A percentile compares a stretch with the other conserved stretches of the same genome.
phyloP scores from a whole-genome alignment of 805 yeast species.

The Danielozyma ontarioensis region DNA sequence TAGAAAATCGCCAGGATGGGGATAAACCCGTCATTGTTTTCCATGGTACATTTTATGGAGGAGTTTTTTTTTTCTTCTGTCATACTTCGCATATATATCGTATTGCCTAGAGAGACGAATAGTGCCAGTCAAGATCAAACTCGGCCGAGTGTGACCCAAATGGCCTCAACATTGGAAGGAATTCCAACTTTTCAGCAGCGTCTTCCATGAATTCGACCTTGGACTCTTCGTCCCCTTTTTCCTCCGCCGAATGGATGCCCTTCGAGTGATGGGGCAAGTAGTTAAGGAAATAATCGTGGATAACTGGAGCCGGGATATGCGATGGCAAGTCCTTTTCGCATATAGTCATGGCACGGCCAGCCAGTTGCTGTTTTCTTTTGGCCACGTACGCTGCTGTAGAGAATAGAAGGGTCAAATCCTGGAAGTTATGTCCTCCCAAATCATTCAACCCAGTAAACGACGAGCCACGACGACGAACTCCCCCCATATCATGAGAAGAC shows the following conservation, averaged over 20 bases:
- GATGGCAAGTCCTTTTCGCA: slow-evolving; percentile 27
- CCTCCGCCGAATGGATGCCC: slow-evolving; percentile 5
- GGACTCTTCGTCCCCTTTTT: slow-evolving; percentile 3
- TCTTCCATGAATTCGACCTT: slow-evolving; percentile 19
- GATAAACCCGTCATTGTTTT: slow-evolving; percentile 58
- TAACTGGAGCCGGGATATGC: slow-evolving; percentile 27
- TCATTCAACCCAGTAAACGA: slow-evolving; percentile 35
- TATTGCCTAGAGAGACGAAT: too few species aligned
- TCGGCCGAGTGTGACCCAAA: slow-evolving; percentile 22
- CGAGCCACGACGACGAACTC: slow-evolving; percentile 24
- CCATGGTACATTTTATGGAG: too few species aligned
- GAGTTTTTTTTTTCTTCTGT: too few species aligned
- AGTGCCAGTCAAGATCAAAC: slow-evolving; percentile 37
- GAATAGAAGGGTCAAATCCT: slow-evolving; percentile 32
- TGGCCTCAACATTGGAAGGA: slow-evolving; percentile 31
- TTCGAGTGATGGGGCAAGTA: slow-evolving; percentile 20
- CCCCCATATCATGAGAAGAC: slow-evolving; percentile 8
- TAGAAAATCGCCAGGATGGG: slow-evolving; percentile 89
- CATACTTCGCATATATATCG: too few species aligned
- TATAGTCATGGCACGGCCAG: slow-evolving; percentile 2
- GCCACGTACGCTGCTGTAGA: slow-evolving; percentile 25
- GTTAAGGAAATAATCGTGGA: slow-evolving; percentile 32
- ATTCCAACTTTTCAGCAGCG: slow-evolving; percentile 9
- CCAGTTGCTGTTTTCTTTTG: slow-evolving; percentile 9
- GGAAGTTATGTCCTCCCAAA: slow-evolving; percentile 37